Evolutionary conservation across 75 land plant species (phyloP), one percentile per base, ranked within the genome.

Genomic region (Picea glauca): DNA sequence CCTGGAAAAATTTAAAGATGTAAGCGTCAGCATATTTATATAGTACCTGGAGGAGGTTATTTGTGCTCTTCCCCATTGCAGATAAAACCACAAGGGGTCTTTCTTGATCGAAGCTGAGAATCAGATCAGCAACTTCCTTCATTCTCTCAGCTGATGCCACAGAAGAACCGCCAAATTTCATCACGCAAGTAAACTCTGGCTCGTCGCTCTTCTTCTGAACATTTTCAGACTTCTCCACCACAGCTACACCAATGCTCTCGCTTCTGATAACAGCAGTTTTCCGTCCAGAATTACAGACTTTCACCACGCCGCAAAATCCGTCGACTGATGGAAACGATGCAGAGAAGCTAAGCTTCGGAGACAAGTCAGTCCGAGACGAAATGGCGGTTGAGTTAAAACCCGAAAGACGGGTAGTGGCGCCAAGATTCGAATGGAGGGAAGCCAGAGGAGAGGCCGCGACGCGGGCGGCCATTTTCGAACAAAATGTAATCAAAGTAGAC

Each of bases 161-260:
- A 0, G 99, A 98, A 8, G 99, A 98, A 11, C 99, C 99, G 2
- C 99, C 99, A 78, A 98, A 98, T 78, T 98, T 98, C 99, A 98
- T 98, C 35, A 93, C 99, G 40, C 85, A 79, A 12, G 91, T 88
- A 32, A 92, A 79, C 56, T 83, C 78, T n/a, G 81, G 72, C 61
- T 50, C 82, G 15, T 62, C 86, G 56, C 6, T 40, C 67, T 76
- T 72, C 76, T 63, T 54, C 59, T n/a, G 33, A 14, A 60, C 81
- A 31, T 20, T 76, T 17, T 64, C 79, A 23, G 58, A 15, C 77
- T 76, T 84, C 62, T 86, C 89, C 23, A 84, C 80, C 46, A 84
- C 77, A 11, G 81, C 88, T 13, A 58, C 21, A 38, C 40, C 62
- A 5, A 61, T n/a, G 5, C 63, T 76, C 64, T 83, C 64, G 58